Conservation (phyloP, 148 eudicot species). For the Cornus florida region DNA sequence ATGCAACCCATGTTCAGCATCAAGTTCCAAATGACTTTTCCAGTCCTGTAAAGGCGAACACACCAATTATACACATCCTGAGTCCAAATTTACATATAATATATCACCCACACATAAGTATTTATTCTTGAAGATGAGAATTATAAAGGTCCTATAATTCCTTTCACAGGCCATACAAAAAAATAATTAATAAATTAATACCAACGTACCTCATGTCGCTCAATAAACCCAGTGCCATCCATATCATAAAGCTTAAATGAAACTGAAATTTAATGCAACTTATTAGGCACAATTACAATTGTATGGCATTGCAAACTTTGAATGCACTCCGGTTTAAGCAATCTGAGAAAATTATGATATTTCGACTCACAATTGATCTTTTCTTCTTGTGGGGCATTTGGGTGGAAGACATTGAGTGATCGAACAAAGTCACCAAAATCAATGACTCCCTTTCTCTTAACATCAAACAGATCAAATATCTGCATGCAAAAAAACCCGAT, state of each 20-base stretch:
- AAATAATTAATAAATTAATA: background rate
- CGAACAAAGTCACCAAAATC: conserved; percentile 94
- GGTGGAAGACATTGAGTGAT: conserved; percentile 83
- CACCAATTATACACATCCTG: background rate
- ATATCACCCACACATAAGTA: background rate
- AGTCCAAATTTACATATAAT: background rate
- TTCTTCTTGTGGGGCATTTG: conserved; percentile 81
- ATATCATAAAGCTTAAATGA: conserved; percentile 88
- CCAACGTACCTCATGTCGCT: conserved; percentile 78
- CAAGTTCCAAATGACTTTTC: background rate
- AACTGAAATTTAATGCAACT: conserved; percentile 49
- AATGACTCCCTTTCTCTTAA: conserved; percentile 74
- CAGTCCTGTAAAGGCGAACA: background rate
- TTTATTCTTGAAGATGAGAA: background rate
- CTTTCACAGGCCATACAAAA: background rate
- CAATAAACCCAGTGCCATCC: conserved; percentile 86
- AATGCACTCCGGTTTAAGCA: background rate
- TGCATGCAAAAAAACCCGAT: conserved; percentile 25
- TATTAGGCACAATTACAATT: background rate
- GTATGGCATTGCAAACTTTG: background rate
- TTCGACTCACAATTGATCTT: conserved; percentile 74
- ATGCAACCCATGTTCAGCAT: too few species aligned
- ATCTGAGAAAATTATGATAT: background rate
- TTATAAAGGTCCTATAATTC: background rate
- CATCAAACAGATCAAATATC: conserved; percentile 94